Conservation (phyloP, 2,329 filamentous ascomycete genomes). For the Clonostachys byssicola region DNA sequence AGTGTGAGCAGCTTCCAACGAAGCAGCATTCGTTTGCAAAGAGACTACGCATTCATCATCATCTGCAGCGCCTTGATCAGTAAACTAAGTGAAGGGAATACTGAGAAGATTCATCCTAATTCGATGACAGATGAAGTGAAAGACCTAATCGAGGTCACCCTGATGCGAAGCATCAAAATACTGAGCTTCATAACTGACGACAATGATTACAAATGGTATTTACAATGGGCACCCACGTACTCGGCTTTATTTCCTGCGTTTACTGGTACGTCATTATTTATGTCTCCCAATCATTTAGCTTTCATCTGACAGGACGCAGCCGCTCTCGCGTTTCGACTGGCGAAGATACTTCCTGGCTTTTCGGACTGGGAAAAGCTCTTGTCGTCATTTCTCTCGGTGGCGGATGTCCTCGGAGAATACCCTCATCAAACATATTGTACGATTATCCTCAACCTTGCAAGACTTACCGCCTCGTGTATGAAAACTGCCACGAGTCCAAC, state of each 20-base stretch:
- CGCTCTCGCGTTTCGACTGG: not conserved
- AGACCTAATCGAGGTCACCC: not conserved
- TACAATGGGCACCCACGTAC: not conserved
- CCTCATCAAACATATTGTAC: not conserved
- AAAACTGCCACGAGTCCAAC: no score
- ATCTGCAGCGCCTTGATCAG: not conserved
- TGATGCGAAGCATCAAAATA: not conserved
- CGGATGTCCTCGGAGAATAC: not conserved
- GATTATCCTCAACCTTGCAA: no score
- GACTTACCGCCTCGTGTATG: no score
- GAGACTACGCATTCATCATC: slow-evolving; percentile 1
- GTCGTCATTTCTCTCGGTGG: not conserved
- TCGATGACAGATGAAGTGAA: not conserved
- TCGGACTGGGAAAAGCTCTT: not conserved
- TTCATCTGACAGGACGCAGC: not conserved
- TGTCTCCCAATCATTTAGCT: not conserved
- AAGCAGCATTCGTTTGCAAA: not conserved
- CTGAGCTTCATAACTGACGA: not conserved
- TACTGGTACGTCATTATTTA: not conserved
- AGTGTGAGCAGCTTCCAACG: not conserved
- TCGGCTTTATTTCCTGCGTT: not conserved
- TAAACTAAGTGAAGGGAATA: not conserved
- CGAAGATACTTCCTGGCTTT: not conserved
- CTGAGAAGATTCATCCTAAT: not conserved
- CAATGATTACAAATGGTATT: not conserved